These are phyloP conservation scores for Inonotus hispidus DNA, from an alignment of 1,284 basidiomycete species.

Conservation along the genomic window DNA sequence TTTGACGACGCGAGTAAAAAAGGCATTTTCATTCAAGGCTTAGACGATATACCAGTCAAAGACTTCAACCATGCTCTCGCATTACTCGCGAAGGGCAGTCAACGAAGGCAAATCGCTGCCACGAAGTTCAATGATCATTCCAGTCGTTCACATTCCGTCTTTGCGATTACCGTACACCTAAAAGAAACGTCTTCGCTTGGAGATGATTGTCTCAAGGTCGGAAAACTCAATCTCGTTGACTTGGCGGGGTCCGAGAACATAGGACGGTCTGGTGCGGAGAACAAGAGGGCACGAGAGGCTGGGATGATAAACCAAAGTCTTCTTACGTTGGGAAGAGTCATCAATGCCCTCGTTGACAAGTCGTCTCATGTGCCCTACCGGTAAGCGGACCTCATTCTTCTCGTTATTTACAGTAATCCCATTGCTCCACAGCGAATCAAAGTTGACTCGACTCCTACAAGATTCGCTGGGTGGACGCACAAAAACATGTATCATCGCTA, in stretches of 20 bases:
- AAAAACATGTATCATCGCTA: constrained; percentile 98
- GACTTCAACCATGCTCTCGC: constrained; percentile 82
- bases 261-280: constrained; percentile 91
- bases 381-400: constrained; percentile 34
- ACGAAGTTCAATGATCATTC: constrained; percentile 99
- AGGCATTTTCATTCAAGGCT: constrained; percentile 90
- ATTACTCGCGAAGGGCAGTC: constrained; percentile 84
- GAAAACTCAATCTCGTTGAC: constrained; percentile 97
- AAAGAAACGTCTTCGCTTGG: constrained; percentile 78
- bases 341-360: constrained; percentile 94
- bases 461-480: constrained; percentile 98
- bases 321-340: constrained; percentile 93
- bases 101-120: constrained; percentile 89
- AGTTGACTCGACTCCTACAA: constrained; percentile 95
- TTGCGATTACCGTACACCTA: constrained; percentile 90
- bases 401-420: constrained; percentile 3
- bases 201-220: constrained; percentile 88
- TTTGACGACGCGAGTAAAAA: constrained; percentile 88
- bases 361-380: constrained; percentile 92
- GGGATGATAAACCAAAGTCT: constrained; percentile 99
- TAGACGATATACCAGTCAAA: constrained; percentile 87
- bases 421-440: constrained; percentile 60
- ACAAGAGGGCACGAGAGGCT: constrained; percentile 92
- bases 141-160: constrained; percentile 97
- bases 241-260: constrained; percentile 98